Evolutionary conservation across 2,329 filamentous ascomycete species (phyloP), one percentile per base, ranked within the genome.

Genomic region (Cytospora paraplurivora): DNA sequence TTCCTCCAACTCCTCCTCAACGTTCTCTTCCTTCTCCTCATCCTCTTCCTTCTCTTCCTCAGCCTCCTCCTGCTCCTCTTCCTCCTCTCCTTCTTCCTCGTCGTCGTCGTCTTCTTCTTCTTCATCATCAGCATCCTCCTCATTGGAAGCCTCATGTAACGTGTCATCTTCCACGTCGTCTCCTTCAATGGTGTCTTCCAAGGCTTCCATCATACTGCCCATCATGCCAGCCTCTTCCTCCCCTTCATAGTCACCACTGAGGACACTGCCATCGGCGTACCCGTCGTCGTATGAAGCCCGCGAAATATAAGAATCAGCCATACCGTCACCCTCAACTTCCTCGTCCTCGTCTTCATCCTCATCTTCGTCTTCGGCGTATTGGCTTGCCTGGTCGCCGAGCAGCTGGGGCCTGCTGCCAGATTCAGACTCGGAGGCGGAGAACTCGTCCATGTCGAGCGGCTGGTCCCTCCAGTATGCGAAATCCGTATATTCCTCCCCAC

Each of bases 401-500:
- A 49, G 54, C 59, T 13, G 51, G 79, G 75, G 78, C 77, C 51
- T 54, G 10, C 84, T 81, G 1, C 82, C 81, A 7, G 81, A 83
- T 1, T 83, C 84, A 37, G 82, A 87, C 66, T 95, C 93, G 52
- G 90, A 96, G 59, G 90, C 90, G 0, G 91, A 93, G 70, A 98
- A 98, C 60, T 97, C 91, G 50, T 93, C 91, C 33, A 97, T 78
- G 57, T 96, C 92, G 17, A 94, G 82, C 2, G 93, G 92, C 55
- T 84, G 83, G 67, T 96, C 90, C 67, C 96, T 85, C 95, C 95
- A 99, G 78, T 96, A 99, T 63, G 88, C 94, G 77, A 99, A 99
- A 74, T 99, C 95, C 0, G 95, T 99, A 72, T 91, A 99, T 63
- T 96, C 90, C 74, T 98, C 95, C 13, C 93, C 94, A 21, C 93